A percentile compares a stretch with the other conserved stretches of the same genome.
phyloP scores from a whole-genome alignment of 2,329 filamentous ascomycete species.

The Hypoxylon sp. region DNA sequence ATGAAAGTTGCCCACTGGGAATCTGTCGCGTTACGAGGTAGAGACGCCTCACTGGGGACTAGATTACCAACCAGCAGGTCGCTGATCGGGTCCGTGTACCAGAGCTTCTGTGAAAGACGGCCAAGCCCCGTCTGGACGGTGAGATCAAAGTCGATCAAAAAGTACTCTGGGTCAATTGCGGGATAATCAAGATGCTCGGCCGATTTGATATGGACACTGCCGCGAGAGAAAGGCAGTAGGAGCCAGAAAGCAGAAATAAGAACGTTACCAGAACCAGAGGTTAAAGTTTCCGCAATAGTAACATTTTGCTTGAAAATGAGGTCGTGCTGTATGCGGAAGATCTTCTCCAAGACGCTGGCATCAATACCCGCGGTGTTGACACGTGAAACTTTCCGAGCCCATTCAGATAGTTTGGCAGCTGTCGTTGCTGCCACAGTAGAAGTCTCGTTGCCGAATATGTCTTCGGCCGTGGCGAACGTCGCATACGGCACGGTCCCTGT shows the following conservation, averaged over 20 bases:
- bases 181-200: slow-evolving; percentile 54
- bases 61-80: slow-evolving; percentile 40
- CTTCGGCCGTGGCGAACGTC: slow-evolving; percentile 53
- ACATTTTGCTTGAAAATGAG: slow-evolving; percentile 61
- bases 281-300: slow-evolving; percentile 63
- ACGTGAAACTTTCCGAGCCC: slow-evolving; percentile 51
- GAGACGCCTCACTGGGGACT: slow-evolving; percentile 40
- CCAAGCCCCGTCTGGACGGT: slow-evolving; percentile 48
- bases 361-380: slow-evolving; percentile 49
- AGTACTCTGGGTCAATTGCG: slow-evolving; percentile 55
- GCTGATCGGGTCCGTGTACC: slow-evolving; percentile 49
- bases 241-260: slow-evolving; percentile 57
- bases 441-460: slow-evolving; percentile 53
- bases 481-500: slow-evolving; percentile 49
- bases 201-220: slow-evolving; percentile 58
- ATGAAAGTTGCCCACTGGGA: slow-evolving; percentile 49
- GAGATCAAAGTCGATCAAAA: slow-evolving; percentile 56
- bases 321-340: slow-evolving; percentile 61
- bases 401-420: slow-evolving; percentile 47
- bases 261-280: slow-evolving; percentile 50
- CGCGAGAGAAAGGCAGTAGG: slow-evolving; percentile 57
- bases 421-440: slow-evolving; percentile 47
- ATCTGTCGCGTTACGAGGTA: slow-evolving; percentile 52
- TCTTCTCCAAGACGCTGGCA: slow-evolving; percentile 54
- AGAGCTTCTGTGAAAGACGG: slow-evolving; percentile 52